Percentiles rank a stretch among this genome's conserved stretches.
These are phyloP conservation scores for Flaveria brownii DNA, from an alignment of 129 eudicot species.

Conservation along the genomic window DNA sequence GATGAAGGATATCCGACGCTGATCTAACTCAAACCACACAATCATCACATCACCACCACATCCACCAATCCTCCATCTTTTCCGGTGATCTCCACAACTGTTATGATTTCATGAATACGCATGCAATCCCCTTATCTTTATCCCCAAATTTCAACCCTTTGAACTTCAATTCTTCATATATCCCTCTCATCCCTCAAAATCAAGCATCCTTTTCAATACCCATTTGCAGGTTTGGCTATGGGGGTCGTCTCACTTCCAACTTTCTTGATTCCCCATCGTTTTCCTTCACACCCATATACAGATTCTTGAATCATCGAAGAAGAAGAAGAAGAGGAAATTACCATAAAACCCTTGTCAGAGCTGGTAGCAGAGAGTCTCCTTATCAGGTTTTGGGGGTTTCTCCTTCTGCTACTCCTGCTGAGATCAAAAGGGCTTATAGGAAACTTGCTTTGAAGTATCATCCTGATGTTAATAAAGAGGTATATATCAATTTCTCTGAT, in stretches of 20 bases:
- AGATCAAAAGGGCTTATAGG: slow-evolving; percentile 91
- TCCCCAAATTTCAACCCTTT: slow-evolving; percentile 35
- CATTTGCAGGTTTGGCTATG: slow-evolving; percentile 47
- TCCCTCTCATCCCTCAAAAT: slow-evolving; percentile 20
- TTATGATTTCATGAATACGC: slow-evolving; percentile 53
- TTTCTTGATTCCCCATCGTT: slow-evolving; percentile 14
- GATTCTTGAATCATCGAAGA: slow-evolving; percentile 21
- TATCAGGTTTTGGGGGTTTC: slow-evolving; percentile 91
- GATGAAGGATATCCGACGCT: background rate
- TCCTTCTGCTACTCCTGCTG: slow-evolving; percentile 70
- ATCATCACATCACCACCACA: slow-evolving; percentile 15
- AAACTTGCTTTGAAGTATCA: slow-evolving; percentile 93
- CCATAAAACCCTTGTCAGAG: slow-evolving; percentile 43
- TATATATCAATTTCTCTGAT: slow-evolving; percentile 6
- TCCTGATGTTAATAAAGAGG: slow-evolving; percentile 99
- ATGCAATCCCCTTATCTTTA: slow-evolving; percentile 42
- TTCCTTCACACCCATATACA: slow-evolving; percentile 32
- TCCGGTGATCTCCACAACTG: background rate
- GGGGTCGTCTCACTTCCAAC: slow-evolving; percentile 24
- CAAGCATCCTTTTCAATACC: slow-evolving; percentile 41
- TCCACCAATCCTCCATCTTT: slow-evolving; percentile 16
- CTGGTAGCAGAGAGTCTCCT: slow-evolving; percentile 71
- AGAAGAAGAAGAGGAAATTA: slow-evolving; percentile 31
- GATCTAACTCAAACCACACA: slow-evolving; percentile 13
- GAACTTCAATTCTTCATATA: slow-evolving; percentile 22